Conservation (phyloP, 1,284 basidiomycete genomes). For the Ceratobasidium papillatum region DNA sequence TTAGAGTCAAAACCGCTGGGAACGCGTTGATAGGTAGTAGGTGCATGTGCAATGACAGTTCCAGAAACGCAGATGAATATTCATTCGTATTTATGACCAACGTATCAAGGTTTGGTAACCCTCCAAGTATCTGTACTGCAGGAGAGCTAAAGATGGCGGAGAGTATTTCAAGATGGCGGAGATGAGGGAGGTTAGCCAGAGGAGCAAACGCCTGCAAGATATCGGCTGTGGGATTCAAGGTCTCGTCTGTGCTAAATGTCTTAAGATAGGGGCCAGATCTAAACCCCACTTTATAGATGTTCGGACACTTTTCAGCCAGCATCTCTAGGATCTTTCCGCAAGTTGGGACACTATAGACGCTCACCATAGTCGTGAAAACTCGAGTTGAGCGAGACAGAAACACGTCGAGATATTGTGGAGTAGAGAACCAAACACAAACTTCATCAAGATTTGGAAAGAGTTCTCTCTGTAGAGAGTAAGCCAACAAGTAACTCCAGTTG, state of each 20-base stretch:
- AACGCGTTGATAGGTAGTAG: neutral
- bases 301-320: neutral
- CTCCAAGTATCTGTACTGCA: neutral
- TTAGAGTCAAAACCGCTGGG: neutral
- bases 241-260: too few species aligned
- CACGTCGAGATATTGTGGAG: neutral
- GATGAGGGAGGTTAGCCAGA: too few species aligned
- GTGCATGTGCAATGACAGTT: too few species aligned
- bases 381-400: neutral
- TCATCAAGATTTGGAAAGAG: too few species aligned
- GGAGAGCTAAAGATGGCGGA: neutral
- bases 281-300: too few species aligned
- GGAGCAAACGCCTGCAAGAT: too few species aligned
- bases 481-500: too few species aligned
- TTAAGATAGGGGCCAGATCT: too few species aligned
- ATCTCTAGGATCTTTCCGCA: neutral
- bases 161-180: neutral
- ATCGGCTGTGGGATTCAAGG: too few species aligned
- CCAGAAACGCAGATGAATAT: too few species aligned
- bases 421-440: too few species aligned
- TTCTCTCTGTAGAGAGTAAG: too few species aligned
- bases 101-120: neutral
- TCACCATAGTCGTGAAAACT: neutral
- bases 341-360: neutral
- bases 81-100: neutral